Evolutionary conservation across 768 basidiomycete species (phyloP).

Genomic region (Neoboletus brunneissimus): DNA sequence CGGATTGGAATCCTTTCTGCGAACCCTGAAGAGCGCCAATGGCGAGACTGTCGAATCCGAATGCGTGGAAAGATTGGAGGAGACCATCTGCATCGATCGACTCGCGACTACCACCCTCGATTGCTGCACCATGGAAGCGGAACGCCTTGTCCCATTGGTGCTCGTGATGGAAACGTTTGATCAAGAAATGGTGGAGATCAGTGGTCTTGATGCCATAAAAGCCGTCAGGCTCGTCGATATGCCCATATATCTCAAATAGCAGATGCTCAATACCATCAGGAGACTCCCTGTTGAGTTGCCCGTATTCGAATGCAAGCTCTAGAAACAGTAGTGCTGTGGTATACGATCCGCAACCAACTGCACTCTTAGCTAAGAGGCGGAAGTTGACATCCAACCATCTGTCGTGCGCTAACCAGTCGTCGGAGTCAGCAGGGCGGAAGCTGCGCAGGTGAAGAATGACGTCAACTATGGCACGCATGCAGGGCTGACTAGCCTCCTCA

Average conservation of each 20-base stretch:
- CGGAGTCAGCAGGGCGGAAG: constrained; percentile 42
- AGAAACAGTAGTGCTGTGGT: constrained; percentile 89
- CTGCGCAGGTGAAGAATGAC: constrained; percentile 78
- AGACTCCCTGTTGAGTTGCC: constrained; percentile 27
- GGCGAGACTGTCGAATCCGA: constrained; percentile 90
- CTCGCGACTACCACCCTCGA: constrained; percentile 57
- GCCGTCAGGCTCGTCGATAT: constrained; percentile 97
- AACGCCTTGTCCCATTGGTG: constrained; percentile 91
- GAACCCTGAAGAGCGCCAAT: constrained; percentile 56
- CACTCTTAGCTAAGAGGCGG: constrained; percentile 64
- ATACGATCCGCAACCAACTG: constrained; percentile 77
- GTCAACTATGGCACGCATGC: constrained; percentile 60
- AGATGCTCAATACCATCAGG: constrained; percentile 54
- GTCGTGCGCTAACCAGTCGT: constrained; percentile 54
- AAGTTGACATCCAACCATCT: constrained; percentile 83
- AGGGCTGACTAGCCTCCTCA: constrained; percentile 42
- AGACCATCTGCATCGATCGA: constrained; percentile 58
- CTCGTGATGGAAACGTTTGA: constrained; percentile 89
- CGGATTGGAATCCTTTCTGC: constrained; percentile 31
- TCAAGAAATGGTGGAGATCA: constrained; percentile 75
- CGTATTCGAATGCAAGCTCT: constrained; percentile 68
- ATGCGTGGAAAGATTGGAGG: constrained; percentile 77
- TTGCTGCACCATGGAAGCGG: constrained; percentile 79
- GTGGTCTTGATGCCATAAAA: constrained; percentile 90
- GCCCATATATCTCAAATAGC: constrained; percentile 88